Conservation (phyloP, 176 grass and related monocot species). For the Oryza glumipatula region DNA sequence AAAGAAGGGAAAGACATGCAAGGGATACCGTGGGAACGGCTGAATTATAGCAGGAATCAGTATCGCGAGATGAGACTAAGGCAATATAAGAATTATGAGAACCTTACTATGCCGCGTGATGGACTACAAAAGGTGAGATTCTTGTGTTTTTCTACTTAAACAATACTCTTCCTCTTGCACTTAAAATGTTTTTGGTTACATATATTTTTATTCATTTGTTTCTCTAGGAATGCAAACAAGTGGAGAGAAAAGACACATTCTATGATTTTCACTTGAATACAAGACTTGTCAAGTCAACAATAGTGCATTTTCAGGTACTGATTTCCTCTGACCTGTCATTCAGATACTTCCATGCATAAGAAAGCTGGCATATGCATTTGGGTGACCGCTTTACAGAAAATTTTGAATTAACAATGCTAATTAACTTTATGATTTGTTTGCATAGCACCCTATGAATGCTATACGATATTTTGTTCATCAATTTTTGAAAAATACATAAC, state of each 20-base stretch:
- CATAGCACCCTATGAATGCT: not conserved
- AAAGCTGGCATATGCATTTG: not conserved
- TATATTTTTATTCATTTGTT: not conserved
- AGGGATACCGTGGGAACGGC: constrained; percentile 66
- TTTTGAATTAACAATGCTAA: not conserved
- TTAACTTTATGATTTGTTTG: not conserved
- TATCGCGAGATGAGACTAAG: constrained; percentile 67
- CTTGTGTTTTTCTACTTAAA: not conserved
- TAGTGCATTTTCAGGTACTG: constrained; percentile 95
- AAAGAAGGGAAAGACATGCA: constrained; percentile 60
- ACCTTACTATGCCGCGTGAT: constrained; percentile 16
- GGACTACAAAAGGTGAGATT: constrained; percentile 27
- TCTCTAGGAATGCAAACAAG: constrained; percentile 55
- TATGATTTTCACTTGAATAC: constrained; percentile 90
- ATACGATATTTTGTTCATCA: not conserved
- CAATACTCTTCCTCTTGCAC: not conserved
- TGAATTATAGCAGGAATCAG: constrained; percentile 50
- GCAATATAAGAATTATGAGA: constrained; percentile 63
- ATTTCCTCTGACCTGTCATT: constrained; percentile 26
- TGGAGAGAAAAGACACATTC: constrained; percentile 54
- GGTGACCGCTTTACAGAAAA: not conserved
- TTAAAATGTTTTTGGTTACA: not conserved
- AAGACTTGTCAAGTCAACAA: constrained; percentile 71
- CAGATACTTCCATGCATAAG: not conserved
- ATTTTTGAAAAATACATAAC: not conserved